These are phyloP conservation scores for Lecanicillium sp. DNA, from an alignment of 2,329 filamentous ascomycete genomes.

Conservation along the genomic window DNA sequence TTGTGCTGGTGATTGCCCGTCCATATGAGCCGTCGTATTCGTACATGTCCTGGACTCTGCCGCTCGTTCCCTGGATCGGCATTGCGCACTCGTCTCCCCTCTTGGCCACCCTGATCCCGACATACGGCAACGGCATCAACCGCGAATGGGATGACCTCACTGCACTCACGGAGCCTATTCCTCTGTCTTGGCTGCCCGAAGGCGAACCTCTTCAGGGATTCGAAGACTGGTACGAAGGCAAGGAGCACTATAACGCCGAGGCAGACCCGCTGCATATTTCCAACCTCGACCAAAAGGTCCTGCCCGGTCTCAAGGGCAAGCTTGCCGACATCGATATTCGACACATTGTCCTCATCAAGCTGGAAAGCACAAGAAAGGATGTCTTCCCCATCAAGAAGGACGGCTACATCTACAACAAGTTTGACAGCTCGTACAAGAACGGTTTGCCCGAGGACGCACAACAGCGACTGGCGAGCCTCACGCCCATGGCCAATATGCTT, in stretches of 20 bases:
- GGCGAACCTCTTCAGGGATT: conserved; percentile 9
- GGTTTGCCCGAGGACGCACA: conserved; percentile 24
- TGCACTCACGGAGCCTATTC: conserved; percentile 14
- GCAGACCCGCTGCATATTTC: conserved; percentile 31
- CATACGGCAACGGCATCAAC: conserved; percentile 18
- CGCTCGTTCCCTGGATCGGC: conserved; percentile 24
- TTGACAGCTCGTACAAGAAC: conserved; percentile 22
- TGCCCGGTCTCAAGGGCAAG: conserved; percentile 17
- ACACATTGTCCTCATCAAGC: conserved; percentile 32
- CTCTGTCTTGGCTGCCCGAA: conserved; percentile 18
- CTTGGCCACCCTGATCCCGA: conserved; percentile 17
- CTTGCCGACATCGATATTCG: conserved; percentile 27
- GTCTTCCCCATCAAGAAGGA: conserved; percentile 36
- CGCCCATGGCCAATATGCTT: conserved; percentile 23
- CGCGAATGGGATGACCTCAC: conserved; percentile 19
- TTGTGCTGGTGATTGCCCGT: conserved; percentile 17
- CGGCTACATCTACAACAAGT: conserved; percentile 27
- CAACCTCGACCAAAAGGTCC: conserved; percentile 25
- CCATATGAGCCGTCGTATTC: conserved; percentile 22
- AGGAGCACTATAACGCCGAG: conserved; percentile 24
- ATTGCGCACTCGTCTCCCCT: conserved; percentile 23
- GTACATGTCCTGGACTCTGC: conserved; percentile 26
- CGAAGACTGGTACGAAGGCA: conserved; percentile 21
- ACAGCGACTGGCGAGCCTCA: conserved; percentile 18
- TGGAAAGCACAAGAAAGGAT: conserved; percentile 37